Percentiles rank a stretch among this genome's conserved stretches.
Conservation (phyloP, 176 grass and related monocot genomes). For the Alloteropsis semialata region DNA sequence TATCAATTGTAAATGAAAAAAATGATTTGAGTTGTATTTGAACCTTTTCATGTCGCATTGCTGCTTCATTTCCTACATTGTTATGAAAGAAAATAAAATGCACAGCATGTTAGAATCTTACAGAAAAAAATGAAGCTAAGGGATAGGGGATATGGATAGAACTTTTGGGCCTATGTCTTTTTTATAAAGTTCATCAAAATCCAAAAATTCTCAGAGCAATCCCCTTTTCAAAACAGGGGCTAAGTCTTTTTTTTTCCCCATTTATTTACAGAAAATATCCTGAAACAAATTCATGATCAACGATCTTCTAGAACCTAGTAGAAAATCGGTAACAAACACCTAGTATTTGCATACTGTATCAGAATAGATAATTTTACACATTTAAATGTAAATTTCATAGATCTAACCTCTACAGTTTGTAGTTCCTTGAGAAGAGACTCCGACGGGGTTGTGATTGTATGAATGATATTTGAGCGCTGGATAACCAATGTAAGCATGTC, state of each 20-base stretch:
- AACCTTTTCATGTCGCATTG: conserved; percentile 91
- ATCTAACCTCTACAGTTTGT: conserved; percentile 82
- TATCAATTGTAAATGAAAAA: neutral
- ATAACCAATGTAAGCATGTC: conserved; percentile 35
- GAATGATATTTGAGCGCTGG: conserved; percentile 72
- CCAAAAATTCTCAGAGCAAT: neutral
- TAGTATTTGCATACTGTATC: neutral
- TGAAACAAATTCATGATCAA: neutral
- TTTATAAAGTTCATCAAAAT: neutral
- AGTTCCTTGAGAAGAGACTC: conserved; percentile 99
- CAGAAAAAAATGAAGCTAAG: neutral
- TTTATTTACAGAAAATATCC: neutral
- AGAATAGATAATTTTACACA: conserved; percentile 9
- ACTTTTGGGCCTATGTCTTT: neutral
- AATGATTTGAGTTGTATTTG: conserved; percentile 7
- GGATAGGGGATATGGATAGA: neutral
- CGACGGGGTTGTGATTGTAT: conserved; percentile 84
- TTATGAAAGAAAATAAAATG: conserved; percentile 24
- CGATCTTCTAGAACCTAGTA: conserved; percentile 7
- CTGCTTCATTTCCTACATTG: conserved; percentile 83
- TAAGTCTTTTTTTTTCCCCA: neutral
- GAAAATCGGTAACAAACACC: neutral
- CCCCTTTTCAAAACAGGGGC: neutral
- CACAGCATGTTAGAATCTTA: conserved; percentile 27
- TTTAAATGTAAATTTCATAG: conserved; percentile 13